Base-by-base conservation (phyloP, 495 filamentous ascomycete species). In the Lasiosphaeria ovina region DNA sequence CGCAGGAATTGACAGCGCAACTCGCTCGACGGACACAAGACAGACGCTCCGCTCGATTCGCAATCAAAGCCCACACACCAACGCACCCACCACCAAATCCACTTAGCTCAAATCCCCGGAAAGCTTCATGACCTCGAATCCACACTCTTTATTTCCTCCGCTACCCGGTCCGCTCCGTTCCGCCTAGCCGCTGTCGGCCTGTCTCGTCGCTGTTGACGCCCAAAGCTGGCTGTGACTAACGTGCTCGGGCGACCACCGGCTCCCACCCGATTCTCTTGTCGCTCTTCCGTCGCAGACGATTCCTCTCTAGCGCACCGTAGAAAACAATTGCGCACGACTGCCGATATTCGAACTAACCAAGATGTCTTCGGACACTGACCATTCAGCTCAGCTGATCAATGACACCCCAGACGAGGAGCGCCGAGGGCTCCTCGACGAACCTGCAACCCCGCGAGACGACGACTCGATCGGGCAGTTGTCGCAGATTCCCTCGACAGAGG, bases 401-500 rank as follows among this genome's bases (percentile, higher is more conserved):
- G 62, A 62, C 61, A 62, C 66, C 7, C 53, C 58, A 44, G 67
- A 71, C 33, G 69, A 71, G 38, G 70, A 73, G 14, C 69, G 50
- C 31, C 42, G 12, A 2, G 55, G 35, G 34, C 57, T 63, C 24
- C 54, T 64, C 58, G 58, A 76, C 62, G 68, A 73, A 38, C 78
- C 77, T 38, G 64, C 73, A 6, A 77, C 76, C 42, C 74, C 75
- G 45, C 76, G 60, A 48, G 75, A 76, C 55, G 64, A 66, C 47
- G 71, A 69, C 6, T 64, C 61, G 3, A 17, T 69, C 35, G 60
- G 58, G 31, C 57, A 72, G 11, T 69, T 62, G 34, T 80, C 77
- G 34, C 76, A 78, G 40, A 71, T 81, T 14, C 76, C 74, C 42
- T 77, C 77, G 2, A 79, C 79, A 12, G 75, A 76, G 62, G 72